Conservation (phyloP, 2,329 filamentous ascomycete genomes). For the Calonectria pseudoreteaudii region DNA sequence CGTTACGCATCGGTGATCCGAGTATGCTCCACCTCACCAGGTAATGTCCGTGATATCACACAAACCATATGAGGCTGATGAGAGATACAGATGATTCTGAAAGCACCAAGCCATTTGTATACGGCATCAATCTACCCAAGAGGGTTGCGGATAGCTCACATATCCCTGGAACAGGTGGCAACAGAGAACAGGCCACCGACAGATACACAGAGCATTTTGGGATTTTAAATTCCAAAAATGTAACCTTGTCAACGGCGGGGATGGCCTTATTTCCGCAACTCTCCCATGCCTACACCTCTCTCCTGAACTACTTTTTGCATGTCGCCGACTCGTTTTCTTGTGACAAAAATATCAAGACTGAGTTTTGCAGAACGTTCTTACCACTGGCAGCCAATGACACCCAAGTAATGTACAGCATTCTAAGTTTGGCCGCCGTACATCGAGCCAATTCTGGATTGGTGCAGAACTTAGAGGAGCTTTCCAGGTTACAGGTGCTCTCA, state of each 20-base stretch:
- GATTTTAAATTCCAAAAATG: neutral
- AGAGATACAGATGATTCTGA: neutral
- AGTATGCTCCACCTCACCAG: neutral
- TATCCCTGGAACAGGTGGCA: neutral
- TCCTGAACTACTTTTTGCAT: conserved; percentile 4
- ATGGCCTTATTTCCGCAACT: neutral
- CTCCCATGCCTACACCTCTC: neutral
- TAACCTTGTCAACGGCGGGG: neutral
- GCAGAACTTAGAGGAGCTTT: neutral
- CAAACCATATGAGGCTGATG: neutral
- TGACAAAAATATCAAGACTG: neutral
- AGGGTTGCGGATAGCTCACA: no score
- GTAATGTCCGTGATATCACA: neutral
- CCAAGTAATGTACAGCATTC: conserved; percentile 4
- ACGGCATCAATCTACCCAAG: neutral
- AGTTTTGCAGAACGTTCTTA: neutral
- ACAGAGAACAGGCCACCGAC: neutral
- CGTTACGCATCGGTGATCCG: neutral
- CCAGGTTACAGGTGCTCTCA: neutral
- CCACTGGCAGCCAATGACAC: neutral
- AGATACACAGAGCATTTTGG: neutral
- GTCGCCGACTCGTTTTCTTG: conserved; percentile 15
- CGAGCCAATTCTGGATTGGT: neutral
- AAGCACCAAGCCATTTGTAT: neutral
- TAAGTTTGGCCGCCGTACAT: conserved; percentile 3